Conservation (phyloP, 2,329 filamentous ascomycete genomes). For the Coniosporium tulheliwenetii region DNA sequence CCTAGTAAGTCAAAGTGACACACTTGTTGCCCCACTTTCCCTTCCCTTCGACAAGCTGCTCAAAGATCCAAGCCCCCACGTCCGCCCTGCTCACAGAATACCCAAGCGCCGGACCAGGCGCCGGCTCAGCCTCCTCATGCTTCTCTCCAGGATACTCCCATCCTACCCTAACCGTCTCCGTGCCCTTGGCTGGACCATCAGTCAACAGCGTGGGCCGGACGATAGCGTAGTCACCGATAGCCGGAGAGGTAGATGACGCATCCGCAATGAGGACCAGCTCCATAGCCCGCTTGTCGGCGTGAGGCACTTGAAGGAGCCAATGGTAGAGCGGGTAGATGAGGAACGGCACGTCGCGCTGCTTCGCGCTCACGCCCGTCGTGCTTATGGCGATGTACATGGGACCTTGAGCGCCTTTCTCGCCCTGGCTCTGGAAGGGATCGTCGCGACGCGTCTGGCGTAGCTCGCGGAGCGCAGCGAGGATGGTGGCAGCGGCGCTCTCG, state of each 20-base stretch:
- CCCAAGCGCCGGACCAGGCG: conserved; percentile 17
- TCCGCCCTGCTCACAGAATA: conserved; percentile 21
- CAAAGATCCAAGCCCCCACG: conserved; percentile 24
- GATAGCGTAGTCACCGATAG: conserved; percentile 13
- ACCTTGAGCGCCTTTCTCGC: neutral
- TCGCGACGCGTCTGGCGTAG: conserved; percentile 4
- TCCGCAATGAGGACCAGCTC: conserved; percentile 15
- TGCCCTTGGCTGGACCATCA: conserved; percentile 13
- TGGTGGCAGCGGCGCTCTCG: conserved; percentile 12
- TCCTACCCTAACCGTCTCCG: conserved; percentile 16
- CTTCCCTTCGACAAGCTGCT: conserved; percentile 13
- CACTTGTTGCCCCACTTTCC: conserved; percentile 15
- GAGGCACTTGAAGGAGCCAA: conserved; percentile 16
- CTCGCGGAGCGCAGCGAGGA: conserved; percentile 15
- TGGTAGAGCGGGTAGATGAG: conserved; percentile 18
- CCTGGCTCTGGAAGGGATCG: conserved; percentile 1
- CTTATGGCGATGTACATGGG: conserved; percentile 17
- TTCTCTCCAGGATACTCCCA: conserved; percentile 11
- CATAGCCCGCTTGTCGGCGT: conserved; percentile 24
- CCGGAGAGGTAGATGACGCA: conserved; percentile 1
- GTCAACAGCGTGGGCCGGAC: conserved; percentile 22
- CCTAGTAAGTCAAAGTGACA: conserved; percentile 18
- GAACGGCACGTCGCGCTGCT: conserved; percentile 20
- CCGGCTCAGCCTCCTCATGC: conserved; percentile 6
- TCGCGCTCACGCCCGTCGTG: conserved; percentile 20